These are phyloP conservation scores for Dittrichia graveolens DNA, from an alignment of 129 eudicot genomes.

Conservation along the genomic window DNA sequence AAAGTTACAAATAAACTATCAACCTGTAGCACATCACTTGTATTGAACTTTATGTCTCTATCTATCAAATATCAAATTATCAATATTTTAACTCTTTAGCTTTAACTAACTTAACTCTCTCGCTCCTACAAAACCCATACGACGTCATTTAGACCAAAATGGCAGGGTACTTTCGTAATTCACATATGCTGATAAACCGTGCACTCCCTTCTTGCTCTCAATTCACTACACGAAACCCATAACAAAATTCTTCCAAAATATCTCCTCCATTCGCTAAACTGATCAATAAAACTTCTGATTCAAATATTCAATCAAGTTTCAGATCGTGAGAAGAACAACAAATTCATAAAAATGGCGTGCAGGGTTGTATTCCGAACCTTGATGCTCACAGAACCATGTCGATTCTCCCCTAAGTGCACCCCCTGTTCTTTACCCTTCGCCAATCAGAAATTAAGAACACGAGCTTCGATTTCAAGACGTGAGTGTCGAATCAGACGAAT, in stretches of 20 bases:
- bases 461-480: constrained; percentile 28
- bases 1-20: too few species aligned
- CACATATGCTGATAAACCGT: neutral
- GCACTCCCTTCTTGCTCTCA: neutral
- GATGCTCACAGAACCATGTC: constrained; percentile 56
- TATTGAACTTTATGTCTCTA: too few species aligned
- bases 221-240: neutral
- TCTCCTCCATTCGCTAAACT: constrained; percentile 14
- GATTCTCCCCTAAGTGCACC: constrained; percentile 36
- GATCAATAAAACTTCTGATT: neutral
- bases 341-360: constrained; percentile 58
- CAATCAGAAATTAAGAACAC: constrained; percentile 22
- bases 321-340: neutral
- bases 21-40: too few species aligned
- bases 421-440: constrained; percentile 22
- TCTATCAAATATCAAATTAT: too few species aligned
- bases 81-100: too few species aligned
- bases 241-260: constrained; percentile 15
- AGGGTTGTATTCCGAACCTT: constrained; percentile 50
- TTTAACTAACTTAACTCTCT: too few species aligned
- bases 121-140: too few species aligned
- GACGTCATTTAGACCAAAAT: too few species aligned
- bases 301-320: neutral
- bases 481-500: constrained; percentile 36
- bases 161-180: constrained; percentile 13